phyloP scores from a whole-genome alignment of 768 basidiomycete species.

The Boletus subcaerulescens region DNA sequence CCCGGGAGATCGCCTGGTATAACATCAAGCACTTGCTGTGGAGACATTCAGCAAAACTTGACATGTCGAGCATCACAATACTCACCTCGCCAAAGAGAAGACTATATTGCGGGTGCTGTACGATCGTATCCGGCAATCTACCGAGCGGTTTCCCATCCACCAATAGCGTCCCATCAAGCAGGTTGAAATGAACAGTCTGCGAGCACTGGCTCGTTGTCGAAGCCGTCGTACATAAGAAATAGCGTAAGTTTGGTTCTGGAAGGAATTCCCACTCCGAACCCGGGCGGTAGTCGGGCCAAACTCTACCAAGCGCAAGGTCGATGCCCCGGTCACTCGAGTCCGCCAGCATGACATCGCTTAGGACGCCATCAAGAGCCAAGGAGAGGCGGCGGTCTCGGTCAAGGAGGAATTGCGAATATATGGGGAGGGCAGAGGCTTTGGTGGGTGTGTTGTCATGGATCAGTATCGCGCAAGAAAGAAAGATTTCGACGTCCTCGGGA shows the following conservation, averaged over 20 bases:
- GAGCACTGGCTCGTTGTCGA: conserved; percentile 1
- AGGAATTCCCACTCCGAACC: conserved; percentile 25
- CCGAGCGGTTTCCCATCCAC: conserved; percentile 29
- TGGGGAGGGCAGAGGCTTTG: not conserved
- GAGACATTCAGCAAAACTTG: not conserved
- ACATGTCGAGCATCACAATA: not conserved
- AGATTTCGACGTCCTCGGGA: conserved; percentile 22
- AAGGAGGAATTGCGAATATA: conserved; percentile 15
- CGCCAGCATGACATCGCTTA: conserved; percentile 7
- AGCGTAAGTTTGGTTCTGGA: conserved; percentile 5
- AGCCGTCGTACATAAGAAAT: conserved; percentile 18
- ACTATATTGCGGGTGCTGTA: conserved; percentile 16
- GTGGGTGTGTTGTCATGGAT: conserved; percentile 29
- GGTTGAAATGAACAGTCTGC: conserved; percentile 38
- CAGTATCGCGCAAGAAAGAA: conserved; percentile 33
- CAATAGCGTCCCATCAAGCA: conserved; percentile 32
- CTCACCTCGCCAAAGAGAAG: conserved; percentile 37
- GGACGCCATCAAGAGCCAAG: conserved; percentile 20
- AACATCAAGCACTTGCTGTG: conserved; percentile 12
- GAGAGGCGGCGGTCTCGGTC: conserved; percentile 34
- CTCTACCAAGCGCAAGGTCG: conserved; percentile 11
- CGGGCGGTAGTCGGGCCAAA: conserved; percentile 32
- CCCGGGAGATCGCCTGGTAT: conserved; percentile 19
- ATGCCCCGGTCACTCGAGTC: conserved; percentile 5
- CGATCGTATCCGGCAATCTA: conserved; percentile 35